phyloP scores from a whole-genome alignment of 108 stramenopile genomes.

The Nannochloropsis oceanica region DNA sequence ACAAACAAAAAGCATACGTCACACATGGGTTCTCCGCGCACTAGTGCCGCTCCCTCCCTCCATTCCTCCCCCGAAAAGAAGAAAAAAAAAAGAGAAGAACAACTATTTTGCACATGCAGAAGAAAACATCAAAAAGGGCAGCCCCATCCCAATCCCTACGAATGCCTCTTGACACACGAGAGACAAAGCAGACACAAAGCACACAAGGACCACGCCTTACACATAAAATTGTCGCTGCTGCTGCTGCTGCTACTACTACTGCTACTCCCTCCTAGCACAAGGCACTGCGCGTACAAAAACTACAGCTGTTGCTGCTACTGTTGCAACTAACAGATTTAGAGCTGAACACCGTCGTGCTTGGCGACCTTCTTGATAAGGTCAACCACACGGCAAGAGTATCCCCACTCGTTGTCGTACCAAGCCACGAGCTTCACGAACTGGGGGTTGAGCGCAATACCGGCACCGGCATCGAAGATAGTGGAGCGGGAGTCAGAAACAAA shows the following conservation, averaged over 20 bases:
- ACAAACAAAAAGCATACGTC: no score
- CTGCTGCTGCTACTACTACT: background rate
- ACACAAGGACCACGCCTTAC: background rate
- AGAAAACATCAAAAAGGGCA: no score
- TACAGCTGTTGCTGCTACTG: no score
- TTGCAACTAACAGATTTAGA: constrained; percentile 31
- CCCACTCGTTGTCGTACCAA: constrained; percentile 61
- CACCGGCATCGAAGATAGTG: constrained; percentile 94
- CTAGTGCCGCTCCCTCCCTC: no score
- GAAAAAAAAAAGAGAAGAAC: background rate
- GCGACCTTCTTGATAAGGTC: constrained; percentile 84
- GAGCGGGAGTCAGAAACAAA: constrained; percentile 85
- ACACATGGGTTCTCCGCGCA: no score
- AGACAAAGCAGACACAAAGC: background rate
- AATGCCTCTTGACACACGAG: background rate
- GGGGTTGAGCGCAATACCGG: constrained; percentile 69
- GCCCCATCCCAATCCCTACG: background rate
- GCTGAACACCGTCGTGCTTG: constrained; percentile 59
- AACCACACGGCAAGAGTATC: constrained; percentile 47
- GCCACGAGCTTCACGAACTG: constrained; percentile 54
- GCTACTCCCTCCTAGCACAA: background rate
- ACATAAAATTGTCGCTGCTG: no score
- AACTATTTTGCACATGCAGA: background rate
- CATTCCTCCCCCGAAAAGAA: no score
- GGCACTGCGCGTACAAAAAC: background rate